phyloP scores from a whole-genome alignment of 2,329 filamentous ascomycete genomes.

The Ophiosphaerella narmari region DNA sequence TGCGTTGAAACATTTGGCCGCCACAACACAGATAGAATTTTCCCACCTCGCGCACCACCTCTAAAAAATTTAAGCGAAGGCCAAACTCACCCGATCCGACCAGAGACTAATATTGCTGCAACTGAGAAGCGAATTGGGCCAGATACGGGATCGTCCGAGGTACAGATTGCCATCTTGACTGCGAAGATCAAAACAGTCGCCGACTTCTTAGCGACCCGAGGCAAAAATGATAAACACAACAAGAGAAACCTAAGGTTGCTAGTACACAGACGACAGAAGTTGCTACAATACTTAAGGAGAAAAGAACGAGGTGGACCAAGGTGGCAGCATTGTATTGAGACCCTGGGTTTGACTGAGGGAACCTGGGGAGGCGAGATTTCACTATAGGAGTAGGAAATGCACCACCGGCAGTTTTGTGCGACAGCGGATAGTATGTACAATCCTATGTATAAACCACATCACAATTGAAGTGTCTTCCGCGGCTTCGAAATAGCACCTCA shows the following conservation, averaged over 20 bases:
- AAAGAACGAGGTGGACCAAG: slow-evolving; percentile 90
- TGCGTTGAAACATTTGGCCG: slow-evolving; percentile 88
- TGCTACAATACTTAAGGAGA: slow-evolving; percentile 81
- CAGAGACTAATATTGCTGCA: slow-evolving; percentile 38
- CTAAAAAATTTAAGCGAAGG: slow-evolving; percentile 52
- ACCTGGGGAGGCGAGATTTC: slow-evolving; percentile 91
- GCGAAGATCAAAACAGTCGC: slow-evolving; percentile 87
- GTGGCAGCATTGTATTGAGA: slow-evolving; percentile 85
- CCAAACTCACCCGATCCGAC: slow-evolving; percentile 52
- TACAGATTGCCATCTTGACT: slow-evolving; percentile 96
- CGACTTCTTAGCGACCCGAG: slow-evolving; percentile 70
- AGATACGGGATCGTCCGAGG: slow-evolving; percentile 93
- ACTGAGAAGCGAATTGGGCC: slow-evolving; percentile 71
- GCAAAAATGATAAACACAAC: slow-evolving; percentile 88
- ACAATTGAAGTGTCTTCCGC: no score
- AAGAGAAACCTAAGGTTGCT: slow-evolving; percentile 86
- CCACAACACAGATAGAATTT: slow-evolving; percentile 77
- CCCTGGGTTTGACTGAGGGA: slow-evolving; percentile 81
- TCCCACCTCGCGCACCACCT: slow-evolving; percentile 64
- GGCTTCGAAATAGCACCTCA: no score
- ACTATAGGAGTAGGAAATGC: slow-evolving; percentile 53
- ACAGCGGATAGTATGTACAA: not conserved
- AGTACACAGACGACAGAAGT: slow-evolving; percentile 86
- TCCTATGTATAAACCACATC: not conserved
- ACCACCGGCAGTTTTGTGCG: no score